Conservation (phyloP, 305 asterid genomes). For the Caryopteris hybrid region DNA sequence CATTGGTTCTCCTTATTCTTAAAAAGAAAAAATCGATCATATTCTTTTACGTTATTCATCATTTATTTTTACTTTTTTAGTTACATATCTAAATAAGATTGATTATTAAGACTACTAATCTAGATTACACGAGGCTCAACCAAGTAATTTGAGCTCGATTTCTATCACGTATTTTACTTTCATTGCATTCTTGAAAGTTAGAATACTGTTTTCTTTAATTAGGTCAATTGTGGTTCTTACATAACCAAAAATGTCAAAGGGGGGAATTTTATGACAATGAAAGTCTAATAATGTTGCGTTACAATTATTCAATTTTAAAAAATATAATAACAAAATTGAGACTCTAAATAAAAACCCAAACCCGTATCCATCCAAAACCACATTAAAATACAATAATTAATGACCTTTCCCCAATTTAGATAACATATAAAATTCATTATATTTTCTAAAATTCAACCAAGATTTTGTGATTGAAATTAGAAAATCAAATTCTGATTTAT, state of each 20-base stretch:
- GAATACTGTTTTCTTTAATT: no score
- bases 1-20: no score
- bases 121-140: no score
- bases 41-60: no score
- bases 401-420: neutral
- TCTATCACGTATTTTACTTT: no score
- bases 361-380: constrained; percentile 20
- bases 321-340: neutral
- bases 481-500: neutral
- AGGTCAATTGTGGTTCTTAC: neutral
- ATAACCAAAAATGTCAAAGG: neutral
- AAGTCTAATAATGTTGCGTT: neutral
- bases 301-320: neutral
- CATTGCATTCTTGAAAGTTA: no score
- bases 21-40: no score
- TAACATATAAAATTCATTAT: no score
- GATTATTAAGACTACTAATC: no score
- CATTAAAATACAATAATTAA: constrained; percentile 3
- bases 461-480: neutral
- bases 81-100: no score
- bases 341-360: neutral
- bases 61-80: no score
- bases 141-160: no score
- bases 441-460: neutral
- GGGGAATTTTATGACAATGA: neutral